phyloP scores from a whole-genome alignment of 306 rosid genomes.

The Lagenaria siceraria region DNA sequence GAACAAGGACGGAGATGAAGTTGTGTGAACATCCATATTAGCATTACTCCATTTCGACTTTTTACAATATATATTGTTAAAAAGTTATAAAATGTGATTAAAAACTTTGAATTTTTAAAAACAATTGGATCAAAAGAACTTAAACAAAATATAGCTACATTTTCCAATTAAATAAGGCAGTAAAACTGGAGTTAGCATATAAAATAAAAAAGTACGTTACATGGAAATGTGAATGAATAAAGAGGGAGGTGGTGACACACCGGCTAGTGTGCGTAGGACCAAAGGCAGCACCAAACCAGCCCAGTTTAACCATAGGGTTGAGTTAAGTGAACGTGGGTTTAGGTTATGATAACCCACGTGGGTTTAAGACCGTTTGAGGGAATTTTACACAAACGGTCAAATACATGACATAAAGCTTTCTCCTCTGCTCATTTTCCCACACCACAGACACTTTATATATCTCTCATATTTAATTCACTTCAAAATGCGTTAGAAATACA shows the following conservation, averaged over 20 bases:
- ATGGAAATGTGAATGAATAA: neutral
- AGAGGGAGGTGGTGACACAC: neutral
- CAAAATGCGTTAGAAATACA: neutral
- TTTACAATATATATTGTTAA: too few species aligned
- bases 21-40: too few species aligned
- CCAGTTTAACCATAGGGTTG: constrained; percentile 3
- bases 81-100: too few species aligned
- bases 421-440: constrained; percentile 24
- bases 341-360: constrained; percentile 17
- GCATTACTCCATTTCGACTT: too few species aligned
- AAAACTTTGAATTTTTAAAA: too few species aligned
- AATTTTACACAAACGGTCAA: neutral
- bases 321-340: constrained; percentile 12
- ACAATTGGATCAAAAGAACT: neutral
- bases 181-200: neutral
- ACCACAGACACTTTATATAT: neutral
- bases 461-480: neutral
- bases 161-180: neutral
- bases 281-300: constrained; percentile 1
- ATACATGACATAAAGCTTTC: constrained; percentile 14
- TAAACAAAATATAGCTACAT: neutral
- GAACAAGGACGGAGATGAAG: too few species aligned
- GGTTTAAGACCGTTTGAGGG: constrained; percentile 63
- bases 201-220: neutral
- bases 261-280: neutral